phyloP scores from a whole-genome alignment of 371 early-diverging fungal species.

The Capillidium rhysosporum region DNA sequence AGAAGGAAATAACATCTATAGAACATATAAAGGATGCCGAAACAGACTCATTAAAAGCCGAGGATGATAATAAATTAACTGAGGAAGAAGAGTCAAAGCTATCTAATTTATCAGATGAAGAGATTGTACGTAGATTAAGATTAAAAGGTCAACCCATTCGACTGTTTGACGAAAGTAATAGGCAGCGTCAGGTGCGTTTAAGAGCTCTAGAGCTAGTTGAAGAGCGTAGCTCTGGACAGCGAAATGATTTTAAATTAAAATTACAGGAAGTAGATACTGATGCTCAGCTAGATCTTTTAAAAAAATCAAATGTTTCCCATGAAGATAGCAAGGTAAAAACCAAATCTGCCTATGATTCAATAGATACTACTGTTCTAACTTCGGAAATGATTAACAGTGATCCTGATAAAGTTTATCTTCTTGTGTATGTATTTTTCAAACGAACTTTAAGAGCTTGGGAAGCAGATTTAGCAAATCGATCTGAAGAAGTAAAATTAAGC shows the following conservation, averaged over 20 bases:
- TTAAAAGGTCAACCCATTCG: conserved; percentile 81
- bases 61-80: not conserved
- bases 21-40: conserved; percentile 6
- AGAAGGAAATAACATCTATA: not conserved
- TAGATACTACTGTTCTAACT: conserved; percentile 36
- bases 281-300: conserved; percentile 50
- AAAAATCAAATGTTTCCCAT: conserved; percentile 22
- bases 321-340: conserved; percentile 19
- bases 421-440: conserved; percentile 67
- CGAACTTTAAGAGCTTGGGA: conserved; percentile 80
- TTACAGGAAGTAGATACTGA: conserved; percentile 72
- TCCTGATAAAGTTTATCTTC: conserved; percentile 43
- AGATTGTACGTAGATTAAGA: conserved; percentile 63
- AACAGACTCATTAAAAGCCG: not conserved
- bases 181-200: conserved; percentile 60
- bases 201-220: conserved; percentile 69
- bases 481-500: conserved; percentile 50
- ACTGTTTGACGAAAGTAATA: conserved; percentile 78
- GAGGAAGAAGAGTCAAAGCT: not conserved
- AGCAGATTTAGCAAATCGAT: conserved; percentile 46
- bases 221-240: conserved; percentile 66
- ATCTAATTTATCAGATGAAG: conserved; percentile 45
- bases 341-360: conserved; percentile 11
- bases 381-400: conserved; percentile 45
- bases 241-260: conserved; percentile 71